phyloP scores from a whole-genome alignment of 345 rosid species.

The Arabidopsis suecica region DNA sequence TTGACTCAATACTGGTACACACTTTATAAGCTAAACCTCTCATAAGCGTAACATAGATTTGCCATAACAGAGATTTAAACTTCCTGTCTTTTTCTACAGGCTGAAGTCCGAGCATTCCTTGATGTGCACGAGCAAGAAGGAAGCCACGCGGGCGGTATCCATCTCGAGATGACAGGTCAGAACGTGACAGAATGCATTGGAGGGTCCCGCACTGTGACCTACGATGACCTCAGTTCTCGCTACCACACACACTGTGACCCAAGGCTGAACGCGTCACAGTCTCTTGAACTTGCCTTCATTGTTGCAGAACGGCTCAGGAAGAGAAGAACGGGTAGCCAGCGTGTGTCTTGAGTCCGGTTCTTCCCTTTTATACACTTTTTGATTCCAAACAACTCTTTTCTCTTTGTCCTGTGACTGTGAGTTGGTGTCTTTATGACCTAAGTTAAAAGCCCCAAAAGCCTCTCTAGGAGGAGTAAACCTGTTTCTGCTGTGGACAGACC shows the following conservation, averaged over 20 bases:
- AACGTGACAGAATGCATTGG: conserved; percentile 72
- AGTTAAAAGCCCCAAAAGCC: neutral
- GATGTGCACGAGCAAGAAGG: conserved; percentile 73
- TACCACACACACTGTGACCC: conserved; percentile 75
- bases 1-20: conserved; percentile 65
- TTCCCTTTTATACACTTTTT: conserved; percentile 26
- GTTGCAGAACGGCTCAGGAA: conserved; percentile 65
- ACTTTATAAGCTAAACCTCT: conserved; percentile 24
- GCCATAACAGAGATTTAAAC: conserved; percentile 10
- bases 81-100: conserved; percentile 37
- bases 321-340: conserved; percentile 53
- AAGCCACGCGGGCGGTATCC: conserved; percentile 66
- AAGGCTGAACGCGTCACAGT: conserved; percentile 67
- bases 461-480: conserved; percentile 31
- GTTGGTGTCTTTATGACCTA: conserved; percentile 22
- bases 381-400: conserved; percentile 9
- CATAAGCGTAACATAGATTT: conserved; percentile 16
- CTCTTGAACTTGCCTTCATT: conserved; percentile 66
- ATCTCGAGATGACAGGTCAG: conserved; percentile 74
- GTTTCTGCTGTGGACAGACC: neutral
- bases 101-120: conserved; percentile 64
- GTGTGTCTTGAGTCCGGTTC: conserved; percentile 26
- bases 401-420: conserved; percentile 37
- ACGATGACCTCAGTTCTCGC: conserved; percentile 60
- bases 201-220: conserved; percentile 66